phyloP scores from a whole-genome alignment of 1,284 basidiomycete genomes.

The Ganoderma boninense region DNA sequence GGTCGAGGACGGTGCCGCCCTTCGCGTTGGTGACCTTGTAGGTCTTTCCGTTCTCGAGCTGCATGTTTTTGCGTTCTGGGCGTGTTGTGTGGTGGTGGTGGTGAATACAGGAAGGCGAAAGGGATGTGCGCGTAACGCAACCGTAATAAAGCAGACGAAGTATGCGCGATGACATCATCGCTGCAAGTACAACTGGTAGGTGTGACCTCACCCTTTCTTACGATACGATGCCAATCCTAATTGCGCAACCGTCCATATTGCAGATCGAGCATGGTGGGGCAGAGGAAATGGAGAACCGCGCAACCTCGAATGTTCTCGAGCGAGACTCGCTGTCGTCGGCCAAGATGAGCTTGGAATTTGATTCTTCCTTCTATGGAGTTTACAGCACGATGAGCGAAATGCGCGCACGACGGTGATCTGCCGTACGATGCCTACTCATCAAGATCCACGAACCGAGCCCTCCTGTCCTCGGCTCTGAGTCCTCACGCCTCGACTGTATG shows the following conservation, averaged over 20 bases:
- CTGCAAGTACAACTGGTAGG: neutral
- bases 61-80: slow-evolving; percentile 21
- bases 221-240: neutral
- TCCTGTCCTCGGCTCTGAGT: neutral
- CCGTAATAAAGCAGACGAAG: neutral
- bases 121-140: neutral
- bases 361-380: neutral
- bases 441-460: neutral
- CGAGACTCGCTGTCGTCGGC: neutral
- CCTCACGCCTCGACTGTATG: neutral
- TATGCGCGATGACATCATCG: neutral
- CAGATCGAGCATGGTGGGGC: neutral
- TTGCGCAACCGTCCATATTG: neutral
- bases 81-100: neutral
- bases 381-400: neutral
- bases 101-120: neutral
- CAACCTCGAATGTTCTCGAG: neutral
- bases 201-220: neutral
- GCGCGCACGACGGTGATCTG: neutral
- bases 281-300: neutral
- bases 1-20: slow-evolving; percentile 57
- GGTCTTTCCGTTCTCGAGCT: slow-evolving; percentile 28
- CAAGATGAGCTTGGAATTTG: neutral
- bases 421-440: neutral
- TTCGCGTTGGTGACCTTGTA: slow-evolving; percentile 61